Evolutionary conservation across 768 basidiomycete species (phyloP).

Genomic region (Pleurotus giganteus): DNA sequence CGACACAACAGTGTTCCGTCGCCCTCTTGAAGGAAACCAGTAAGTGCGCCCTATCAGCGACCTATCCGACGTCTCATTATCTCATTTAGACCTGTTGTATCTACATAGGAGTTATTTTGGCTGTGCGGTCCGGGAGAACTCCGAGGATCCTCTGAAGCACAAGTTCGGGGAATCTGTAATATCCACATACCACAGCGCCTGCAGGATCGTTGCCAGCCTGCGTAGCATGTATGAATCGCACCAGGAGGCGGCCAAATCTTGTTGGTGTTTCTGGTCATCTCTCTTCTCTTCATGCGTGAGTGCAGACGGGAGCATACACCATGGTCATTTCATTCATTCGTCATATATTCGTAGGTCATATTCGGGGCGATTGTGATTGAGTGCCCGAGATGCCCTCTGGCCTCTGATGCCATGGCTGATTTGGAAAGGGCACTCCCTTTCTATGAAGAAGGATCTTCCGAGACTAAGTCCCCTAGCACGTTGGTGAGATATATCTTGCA

Average conservation of each 20-base stretch:
- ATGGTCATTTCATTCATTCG: too few relatives aligned
- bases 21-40: slow-evolving; percentile 43
- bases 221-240: slow-evolving; percentile 34
- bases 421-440: slow-evolving; percentile 35
- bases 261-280: slow-evolving; percentile 53
- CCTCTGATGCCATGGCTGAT: slow-evolving; percentile 35
- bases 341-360: slow-evolving; percentile 40
- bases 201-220: slow-evolving; percentile 38
- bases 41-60: slow-evolving; percentile 23
- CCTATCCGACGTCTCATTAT: neutral
- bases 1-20: slow-evolving; percentile 45
- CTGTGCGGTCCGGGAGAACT: slow-evolving; percentile 39
- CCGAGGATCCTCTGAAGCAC: slow-evolving; percentile 42
- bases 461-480: slow-evolving; percentile 33
- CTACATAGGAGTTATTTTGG: slow-evolving; percentile 50
- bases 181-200: slow-evolving; percentile 42
- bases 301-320: too few relatives aligned
- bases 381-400: slow-evolving; percentile 41
- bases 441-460: slow-evolving; percentile 40
- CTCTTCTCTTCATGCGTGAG: slow-evolving; percentile 47
- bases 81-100: slow-evolving; percentile 35
- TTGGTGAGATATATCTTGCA: slow-evolving; percentile 27
- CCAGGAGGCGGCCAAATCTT: slow-evolving; percentile 27
- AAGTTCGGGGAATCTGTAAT: slow-evolving; percentile 45
- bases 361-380: slow-evolving; percentile 45